Percentiles rank a stretch among this genome's conserved stretches.
These are phyloP conservation scores for Anethum foeniculum DNA, from an alignment of 140 eudicot genomes.

Conservation along the genomic window DNA sequence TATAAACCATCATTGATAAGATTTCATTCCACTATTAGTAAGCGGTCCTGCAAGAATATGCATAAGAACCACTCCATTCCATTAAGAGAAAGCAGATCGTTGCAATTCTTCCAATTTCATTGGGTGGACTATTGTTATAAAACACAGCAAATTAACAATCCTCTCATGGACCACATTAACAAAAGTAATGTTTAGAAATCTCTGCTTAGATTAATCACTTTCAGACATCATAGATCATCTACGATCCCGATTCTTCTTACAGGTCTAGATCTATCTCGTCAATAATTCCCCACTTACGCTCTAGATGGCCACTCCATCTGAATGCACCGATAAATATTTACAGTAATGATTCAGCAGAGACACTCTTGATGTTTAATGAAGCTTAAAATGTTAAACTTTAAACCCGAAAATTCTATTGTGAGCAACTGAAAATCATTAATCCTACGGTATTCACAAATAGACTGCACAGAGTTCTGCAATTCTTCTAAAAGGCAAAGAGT, in stretches of 20 bases:
- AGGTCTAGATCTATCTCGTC: background rate
- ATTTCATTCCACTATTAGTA: slow-evolving; percentile 55
- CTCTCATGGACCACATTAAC: background rate
- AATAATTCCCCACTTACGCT: background rate
- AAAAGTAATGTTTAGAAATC: background rate
- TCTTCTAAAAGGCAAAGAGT: background rate
- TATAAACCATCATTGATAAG: slow-evolving; percentile 2
- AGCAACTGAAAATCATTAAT: background rate
- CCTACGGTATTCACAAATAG: background rate
- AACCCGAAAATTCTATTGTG: background rate
- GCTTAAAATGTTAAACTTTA: background rate
- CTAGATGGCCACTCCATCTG: background rate
- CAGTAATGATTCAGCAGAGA: background rate
- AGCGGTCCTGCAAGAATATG: slow-evolving; percentile 30
- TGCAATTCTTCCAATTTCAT: background rate
- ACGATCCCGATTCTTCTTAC: background rate
- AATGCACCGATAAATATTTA: background rate
- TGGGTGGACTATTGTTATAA: background rate
- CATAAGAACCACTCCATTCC: slow-evolving; percentile 24
- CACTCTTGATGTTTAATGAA: too few species aligned
- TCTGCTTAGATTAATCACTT: too few species aligned
- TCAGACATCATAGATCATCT: background rate
- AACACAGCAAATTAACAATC: background rate
- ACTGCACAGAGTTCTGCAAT: background rate
- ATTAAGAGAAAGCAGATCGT: slow-evolving; percentile 20